Base-by-base conservation (phyloP, 1,284 basidiomycete species). In the Cryptococcus neoformans region DNA sequence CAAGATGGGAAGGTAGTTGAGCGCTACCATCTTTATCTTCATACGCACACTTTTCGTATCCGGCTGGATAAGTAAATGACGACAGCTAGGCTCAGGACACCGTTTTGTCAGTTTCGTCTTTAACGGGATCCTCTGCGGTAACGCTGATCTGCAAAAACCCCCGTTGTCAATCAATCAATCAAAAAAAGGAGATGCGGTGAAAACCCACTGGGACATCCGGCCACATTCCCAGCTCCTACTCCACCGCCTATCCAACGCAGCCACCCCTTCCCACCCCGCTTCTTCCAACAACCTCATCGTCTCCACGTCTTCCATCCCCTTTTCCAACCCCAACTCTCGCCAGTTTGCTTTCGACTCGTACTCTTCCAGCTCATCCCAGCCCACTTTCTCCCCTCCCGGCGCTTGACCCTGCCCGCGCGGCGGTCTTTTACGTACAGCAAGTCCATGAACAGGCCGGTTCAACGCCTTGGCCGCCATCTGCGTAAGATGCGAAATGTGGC, bases 41-140 rank as follows among this genome's bases (percentile, higher is more conserved):
- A 89, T 97, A 6, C 90, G 85, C 38, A 90, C 88, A 6, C 90
- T 91, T 75, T 98, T 99, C 68, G 93, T 89, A 74, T 99, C 96
- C 1, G 96, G 96, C 71, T 97, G 96, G 78, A 98, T 95, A 59
- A 99, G 84, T 65, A 98, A 95, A 77, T 98, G 95, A 12, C 90
- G 87, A 74, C 96, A 99, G 2, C 83, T 83, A 2, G 72, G 63
- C 36, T 70, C 62, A 5, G 92, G 87, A 79, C 96, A 99, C 6
- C 96, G 89, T 78, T 98, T 98, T 2, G 92, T 92, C 51, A 89
- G 84, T 77, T 98, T 98, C 0, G 92, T 89, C 61, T 89, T 88
- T 2, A 99, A 82, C 0, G 92, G 92, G 62, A 97, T 91, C 17
- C 95, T 87, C 49, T 89, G 80, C 0, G 94, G 95, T 65, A 85